Conservation (phyloP, 305 asterid genomes). For the Vinca major region DNA sequence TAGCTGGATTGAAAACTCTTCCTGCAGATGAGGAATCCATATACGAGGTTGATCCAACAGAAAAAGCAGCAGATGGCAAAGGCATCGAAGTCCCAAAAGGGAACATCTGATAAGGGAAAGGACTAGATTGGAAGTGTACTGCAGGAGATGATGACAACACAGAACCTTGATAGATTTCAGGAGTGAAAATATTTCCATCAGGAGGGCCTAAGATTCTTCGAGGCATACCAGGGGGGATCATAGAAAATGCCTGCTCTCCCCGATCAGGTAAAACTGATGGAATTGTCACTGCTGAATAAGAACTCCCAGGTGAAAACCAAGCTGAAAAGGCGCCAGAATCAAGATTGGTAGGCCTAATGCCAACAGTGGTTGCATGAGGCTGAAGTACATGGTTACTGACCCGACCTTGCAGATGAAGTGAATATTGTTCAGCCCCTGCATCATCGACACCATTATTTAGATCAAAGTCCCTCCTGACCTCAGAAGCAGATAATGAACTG, state of each 20-base stretch:
- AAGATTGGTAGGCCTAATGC: slow-evolving; percentile 37
- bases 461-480: slow-evolving; percentile 61
- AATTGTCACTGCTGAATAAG: slow-evolving; percentile 49
- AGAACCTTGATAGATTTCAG: slow-evolving; percentile 66
- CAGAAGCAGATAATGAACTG: slow-evolving; percentile 30
- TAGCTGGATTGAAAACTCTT: slow-evolving; percentile 46
- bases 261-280: slow-evolving; percentile 61
- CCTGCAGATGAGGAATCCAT: slow-evolving; percentile 64
- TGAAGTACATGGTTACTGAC: slow-evolving; percentile 32
- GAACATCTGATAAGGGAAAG: slow-evolving; percentile 55
- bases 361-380: slow-evolving; percentile 33
- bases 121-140: slow-evolving; percentile 42
- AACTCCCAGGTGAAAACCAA: slow-evolving; percentile 60
- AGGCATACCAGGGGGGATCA: slow-evolving; percentile 43
- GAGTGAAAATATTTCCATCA: slow-evolving; percentile 40
- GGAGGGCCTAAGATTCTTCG: slow-evolving; percentile 52
- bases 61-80: slow-evolving; percentile 42
- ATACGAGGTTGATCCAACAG: slow-evolving; percentile 54
- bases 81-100: slow-evolving; percentile 59
- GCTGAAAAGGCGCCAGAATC: slow-evolving; percentile 54
- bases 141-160: slow-evolving; percentile 80
- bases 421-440: slow-evolving; percentile 35
- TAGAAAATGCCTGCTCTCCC: slow-evolving; percentile 52
- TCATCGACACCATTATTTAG: slow-evolving; percentile 63
- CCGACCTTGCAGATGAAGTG: slow-evolving; percentile 35